Conservation (phyloP, 1,139 yeast genomes). For the Saccharomycopsis crataegensis region DNA sequence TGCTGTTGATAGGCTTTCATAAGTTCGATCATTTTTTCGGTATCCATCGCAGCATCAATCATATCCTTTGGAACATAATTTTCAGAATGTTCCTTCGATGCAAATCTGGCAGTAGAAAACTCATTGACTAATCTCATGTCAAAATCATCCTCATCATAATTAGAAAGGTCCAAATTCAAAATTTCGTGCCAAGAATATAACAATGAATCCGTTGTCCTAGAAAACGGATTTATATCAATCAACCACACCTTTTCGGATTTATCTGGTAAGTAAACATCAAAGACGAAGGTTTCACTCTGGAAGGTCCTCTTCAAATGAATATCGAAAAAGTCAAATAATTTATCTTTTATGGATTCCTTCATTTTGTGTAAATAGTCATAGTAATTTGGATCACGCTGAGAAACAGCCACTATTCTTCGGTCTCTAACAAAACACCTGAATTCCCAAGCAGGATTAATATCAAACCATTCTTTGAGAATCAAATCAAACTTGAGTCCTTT, state of each 20-base stretch:
- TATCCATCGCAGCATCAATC: conserved; percentile 70
- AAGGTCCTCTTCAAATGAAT: conserved; percentile 42
- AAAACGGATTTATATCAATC: conserved; percentile 81
- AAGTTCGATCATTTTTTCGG: conserved; percentile 56
- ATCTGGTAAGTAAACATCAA: conserved; percentile 77
- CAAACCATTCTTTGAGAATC: conserved; percentile 74
- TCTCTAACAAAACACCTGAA: conserved; percentile 75
- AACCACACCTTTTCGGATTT: conserved; percentile 60
- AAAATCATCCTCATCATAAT: conserved; percentile 30
- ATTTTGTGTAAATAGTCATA: conserved; percentile 53
- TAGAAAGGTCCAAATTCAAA: conserved; percentile 23
- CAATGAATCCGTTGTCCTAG: conserved; percentile 66
- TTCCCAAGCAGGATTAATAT: conserved; percentile 81
- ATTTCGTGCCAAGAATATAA: conserved; percentile 84
- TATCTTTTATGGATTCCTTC: conserved; percentile 37
- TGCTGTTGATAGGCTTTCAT: conserved; percentile 52
- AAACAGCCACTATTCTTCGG: conserved; percentile 56
- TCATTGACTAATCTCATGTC: conserved; percentile 65
- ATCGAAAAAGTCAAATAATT: conserved; percentile 51
- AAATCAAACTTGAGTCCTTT: conserved; percentile 43
- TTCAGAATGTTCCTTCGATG: conserved; percentile 76
- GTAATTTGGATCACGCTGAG: conserved; percentile 81
- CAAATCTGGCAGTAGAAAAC: conserved; percentile 65
- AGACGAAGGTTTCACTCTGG: conserved; percentile 50
- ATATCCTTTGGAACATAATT: conserved; percentile 89